These are phyloP conservation scores for Aspergillus sp. DNA, from an alignment of 2,329 filamentous ascomycete genomes.

Conservation along the genomic window DNA sequence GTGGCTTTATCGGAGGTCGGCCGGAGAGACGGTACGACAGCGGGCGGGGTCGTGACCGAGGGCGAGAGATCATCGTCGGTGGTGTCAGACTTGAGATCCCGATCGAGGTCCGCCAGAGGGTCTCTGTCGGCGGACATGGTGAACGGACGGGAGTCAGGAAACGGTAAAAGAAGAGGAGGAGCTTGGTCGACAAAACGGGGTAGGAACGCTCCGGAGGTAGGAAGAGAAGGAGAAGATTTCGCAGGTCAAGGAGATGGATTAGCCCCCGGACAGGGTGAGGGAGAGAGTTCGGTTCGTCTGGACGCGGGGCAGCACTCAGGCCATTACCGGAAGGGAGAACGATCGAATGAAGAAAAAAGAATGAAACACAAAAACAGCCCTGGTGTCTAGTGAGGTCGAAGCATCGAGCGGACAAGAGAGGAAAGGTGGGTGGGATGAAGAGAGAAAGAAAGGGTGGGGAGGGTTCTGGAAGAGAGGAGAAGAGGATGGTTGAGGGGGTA, in stretches of 20 bases:
- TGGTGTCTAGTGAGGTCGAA: too few relatives aligned
- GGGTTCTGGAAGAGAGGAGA: background rate
- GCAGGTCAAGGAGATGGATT: too few relatives aligned
- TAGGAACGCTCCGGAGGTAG: background rate
- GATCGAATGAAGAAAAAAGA: background rate
- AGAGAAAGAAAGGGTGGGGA: background rate
- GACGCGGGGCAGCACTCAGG: background rate
- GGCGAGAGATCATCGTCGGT: slow-evolving; percentile 21
- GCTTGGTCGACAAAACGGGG: slow-evolving; percentile 1
- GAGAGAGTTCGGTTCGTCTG: background rate
- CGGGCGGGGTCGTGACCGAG: slow-evolving; percentile 34
- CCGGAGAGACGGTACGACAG: slow-evolving; percentile 28
- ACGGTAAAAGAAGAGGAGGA: slow-evolving; percentile 1
- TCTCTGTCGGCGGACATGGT: slow-evolving; percentile 23
- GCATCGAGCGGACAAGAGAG: background rate
- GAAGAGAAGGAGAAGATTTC: too few relatives aligned
- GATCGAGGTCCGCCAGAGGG: slow-evolving; percentile 19
- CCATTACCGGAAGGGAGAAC: slow-evolving; percentile 1
- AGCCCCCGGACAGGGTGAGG: too few relatives aligned
- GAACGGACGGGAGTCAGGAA: background rate
- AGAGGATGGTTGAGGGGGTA: background rate
- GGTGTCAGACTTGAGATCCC: slow-evolving; percentile 19
- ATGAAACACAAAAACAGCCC: too few relatives aligned
- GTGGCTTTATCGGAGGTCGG: slow-evolving; percentile 22
- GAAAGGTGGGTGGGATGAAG: background rate